A percentile compares a stretch with the other conserved stretches of the same genome.
Evolutionary conservation across 441 rosid genomes (phyloP).

Genomic region (Flueggea neowawraea): DNA sequence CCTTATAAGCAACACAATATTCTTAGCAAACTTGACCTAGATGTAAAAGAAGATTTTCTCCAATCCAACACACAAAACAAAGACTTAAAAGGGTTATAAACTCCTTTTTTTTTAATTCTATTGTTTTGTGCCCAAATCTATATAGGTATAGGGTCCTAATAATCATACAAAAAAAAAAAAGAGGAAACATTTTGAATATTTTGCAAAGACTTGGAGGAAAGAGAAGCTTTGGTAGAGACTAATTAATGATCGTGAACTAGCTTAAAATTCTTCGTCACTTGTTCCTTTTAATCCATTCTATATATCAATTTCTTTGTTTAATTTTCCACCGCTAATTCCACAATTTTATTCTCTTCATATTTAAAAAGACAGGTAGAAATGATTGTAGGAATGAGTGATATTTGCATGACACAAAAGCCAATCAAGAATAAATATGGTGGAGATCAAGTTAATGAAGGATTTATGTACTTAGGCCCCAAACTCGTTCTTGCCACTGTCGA

Average conservation of each 20-base stretch:
- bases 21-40: background rate
- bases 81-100: background rate
- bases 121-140: too few relatives aligned
- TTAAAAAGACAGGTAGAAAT: slow-evolving; percentile 28
- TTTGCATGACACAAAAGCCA: slow-evolving; percentile 19
- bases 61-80: slow-evolving; percentile 1
- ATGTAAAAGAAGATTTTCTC: background rate
- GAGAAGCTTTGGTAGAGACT: too few relatives aligned
- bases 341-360: slow-evolving; percentile 19
- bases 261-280: too few relatives aligned
- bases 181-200: too few relatives aligned
- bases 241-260: too few relatives aligned
- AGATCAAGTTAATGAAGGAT: slow-evolving; percentile 28
- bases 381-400: slow-evolving; percentile 15
- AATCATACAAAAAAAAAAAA: too few relatives aligned
- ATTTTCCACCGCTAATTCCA: slow-evolving; percentile 12
- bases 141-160: too few relatives aligned
- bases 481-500: too few relatives aligned
- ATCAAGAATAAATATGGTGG: slow-evolving; percentile 25
- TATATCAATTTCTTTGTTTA: slow-evolving; percentile 14
- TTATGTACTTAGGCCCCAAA: slow-evolving; percentile 20
- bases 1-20: background rate
- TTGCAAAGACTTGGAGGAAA: too few relatives aligned
- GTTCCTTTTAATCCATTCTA: background rate
- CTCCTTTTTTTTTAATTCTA: too few relatives aligned